Evolutionary conservation across 345 rosid species (phyloP), one percentile per base, ranked within the genome.

Genomic region (Excoecaria cochinchinensis): DNA sequence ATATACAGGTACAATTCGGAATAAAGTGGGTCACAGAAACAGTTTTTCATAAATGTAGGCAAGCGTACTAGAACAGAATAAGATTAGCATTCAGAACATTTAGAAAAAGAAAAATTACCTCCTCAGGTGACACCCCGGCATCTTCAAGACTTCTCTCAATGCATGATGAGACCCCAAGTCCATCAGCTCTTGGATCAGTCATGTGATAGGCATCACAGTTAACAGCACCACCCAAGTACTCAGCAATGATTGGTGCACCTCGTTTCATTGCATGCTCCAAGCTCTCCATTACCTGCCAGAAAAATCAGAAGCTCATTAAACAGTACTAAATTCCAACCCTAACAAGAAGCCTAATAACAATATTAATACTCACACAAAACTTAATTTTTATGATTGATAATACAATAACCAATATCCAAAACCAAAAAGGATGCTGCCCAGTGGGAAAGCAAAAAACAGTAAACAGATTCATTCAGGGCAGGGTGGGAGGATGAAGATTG

Each of bases 171-270:
- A 96, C 98, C 55, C 99, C 99, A 84, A 93, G 97, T 14, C 99
- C 99, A 86, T 96, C 99, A 82, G 95, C 84, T 84, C 99, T 92
- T 50, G 99, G 99, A 84, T 92, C 97, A 70, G 98, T 96, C 98
- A 96, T 93, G 82, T 96, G 99, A 80, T 92, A 80, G 82, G 99
- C 99, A 90, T 96, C 99, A 69, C 98, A 93, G 70, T 96, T 93
- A 79, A 96, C 86, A 77, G 99, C 98, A 76, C 99, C 99, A 74
- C 99, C 99, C 55, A 96, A 83, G 79, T 96, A 93, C 82, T 96
- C 98, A 0, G 95, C 99, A 79, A 96, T 87, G 59, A 96, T 92
- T n/a, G 97, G 98, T 47, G 98, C 98, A 61, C 95, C 95, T 51
- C 97, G 87, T 77, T 85, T 92, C 97, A 89, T 84, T 44, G 99